Evolutionary conservation across 345 rosid genomes (phyloP).

Genomic region (Arabidopsis arenosa): DNA sequence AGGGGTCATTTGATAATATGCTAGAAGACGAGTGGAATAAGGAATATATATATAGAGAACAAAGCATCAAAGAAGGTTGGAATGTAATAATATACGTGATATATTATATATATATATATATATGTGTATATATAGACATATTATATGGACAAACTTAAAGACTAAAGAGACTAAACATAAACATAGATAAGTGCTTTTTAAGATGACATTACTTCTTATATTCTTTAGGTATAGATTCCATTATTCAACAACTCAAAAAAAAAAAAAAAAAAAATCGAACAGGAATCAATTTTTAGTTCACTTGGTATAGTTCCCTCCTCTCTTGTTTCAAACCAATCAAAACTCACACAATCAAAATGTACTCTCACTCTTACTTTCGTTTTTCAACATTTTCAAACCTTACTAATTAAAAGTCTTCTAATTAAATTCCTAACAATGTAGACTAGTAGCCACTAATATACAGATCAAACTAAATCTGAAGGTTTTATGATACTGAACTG

Average conservation of each 20-base stretch:
- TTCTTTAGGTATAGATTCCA: constrained; percentile 40
- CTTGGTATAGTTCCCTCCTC: constrained; percentile 14
- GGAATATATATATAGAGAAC: constrained; percentile 12
- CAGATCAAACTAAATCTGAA: background rate
- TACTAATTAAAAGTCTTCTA: background rate
- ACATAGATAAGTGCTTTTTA: constrained; percentile 36
- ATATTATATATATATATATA: background rate
- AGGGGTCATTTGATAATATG: constrained; percentile 22
- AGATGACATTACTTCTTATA: constrained; percentile 32
- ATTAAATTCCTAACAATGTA: background rate
- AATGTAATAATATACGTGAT: background rate
- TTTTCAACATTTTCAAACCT: background rate
- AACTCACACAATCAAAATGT: background rate
- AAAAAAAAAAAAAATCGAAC: background rate
- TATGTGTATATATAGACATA: too few relatives aligned
- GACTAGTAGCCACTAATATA: background rate
- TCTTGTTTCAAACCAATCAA: constrained; percentile 6
- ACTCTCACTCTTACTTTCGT: background rate
- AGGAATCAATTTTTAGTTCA: background rate
- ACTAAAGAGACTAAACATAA: constrained; percentile 35
- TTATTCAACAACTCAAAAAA: constrained; percentile 26
- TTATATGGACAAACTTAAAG: constrained; percentile 8
- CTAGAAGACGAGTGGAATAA: constrained; percentile 24
- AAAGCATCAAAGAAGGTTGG: constrained; percentile 26
- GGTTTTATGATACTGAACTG: background rate